Base-by-base conservation (phyloP, 1,139 yeast genomes). In the Sugiyamaella japonica region DNA sequence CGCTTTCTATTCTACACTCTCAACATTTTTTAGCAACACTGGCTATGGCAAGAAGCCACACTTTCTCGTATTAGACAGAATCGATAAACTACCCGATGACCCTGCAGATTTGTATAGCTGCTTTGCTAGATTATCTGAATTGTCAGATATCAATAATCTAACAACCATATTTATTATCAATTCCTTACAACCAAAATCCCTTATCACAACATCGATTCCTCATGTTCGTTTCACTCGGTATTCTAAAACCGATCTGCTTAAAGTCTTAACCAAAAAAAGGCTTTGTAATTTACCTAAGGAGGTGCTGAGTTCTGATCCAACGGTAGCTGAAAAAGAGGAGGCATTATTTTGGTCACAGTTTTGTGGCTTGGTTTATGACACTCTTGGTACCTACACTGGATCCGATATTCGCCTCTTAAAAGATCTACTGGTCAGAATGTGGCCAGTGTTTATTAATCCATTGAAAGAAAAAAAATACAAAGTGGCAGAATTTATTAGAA, bases 1-100 rank as follows among this genome's bases (percentile, higher is more conserved):
- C 32, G 73, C 73, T 9, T 83, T 83, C 58, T 64, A 74, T 20
- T 67, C 73, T 10, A 72, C 76, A 2, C 59, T 83, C 25, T 75
- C 73, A 53, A 72, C 66, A 32, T 77, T 78, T 57, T 66, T 76
- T 17, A 61, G 61, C 7, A 70, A 69, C 4, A 62, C 73, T 0
- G 59, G 62, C 0, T 77, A 53, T 57, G 48, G 59, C 0, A 70
- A 73, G 1, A 74, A 72, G n/a, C 48, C 51, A 3, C 85, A 82
- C 61, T 76, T 82, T 5, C 66, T 84, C 40, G 83, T 84, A 0
- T 70, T 84, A n/a, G 89, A 84, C 61, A 68, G 84, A 9, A 73
- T 81, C 34, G 88, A 84, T 63, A 77, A 76, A 56, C 73, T 84
- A 43, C 76, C 77, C 62, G 88, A 82, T 39, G 72, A 75, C 23